Conservation (phyloP, 805 yeast species). For the Yarrowia sp. region DNA sequence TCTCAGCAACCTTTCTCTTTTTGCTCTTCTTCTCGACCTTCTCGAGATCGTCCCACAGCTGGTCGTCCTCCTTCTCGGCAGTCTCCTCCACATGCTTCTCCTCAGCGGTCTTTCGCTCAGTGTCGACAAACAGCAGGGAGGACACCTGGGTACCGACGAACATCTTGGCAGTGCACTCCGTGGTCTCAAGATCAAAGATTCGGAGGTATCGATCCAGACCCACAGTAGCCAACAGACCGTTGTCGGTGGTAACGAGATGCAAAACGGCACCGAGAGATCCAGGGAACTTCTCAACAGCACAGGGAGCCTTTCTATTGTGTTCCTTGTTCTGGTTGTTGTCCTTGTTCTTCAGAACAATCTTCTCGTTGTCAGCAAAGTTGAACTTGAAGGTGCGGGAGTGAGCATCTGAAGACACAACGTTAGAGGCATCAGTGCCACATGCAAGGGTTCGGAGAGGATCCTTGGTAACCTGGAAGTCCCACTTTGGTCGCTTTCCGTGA, state of each 20-base stretch:
- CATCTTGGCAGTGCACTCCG: conserved; percentile 72
- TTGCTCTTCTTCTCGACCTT: conserved; percentile 27
- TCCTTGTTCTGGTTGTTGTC: conserved; percentile 32
- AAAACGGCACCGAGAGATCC: conserved; percentile 80
- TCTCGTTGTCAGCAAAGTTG: conserved; percentile 48
- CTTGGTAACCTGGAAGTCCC: conserved; percentile 61
- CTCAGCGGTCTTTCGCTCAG: conserved; percentile 53
- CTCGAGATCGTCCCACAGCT: conserved; percentile 52
- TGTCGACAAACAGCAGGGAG: conserved; percentile 57
- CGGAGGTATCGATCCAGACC: conserved; percentile 89
- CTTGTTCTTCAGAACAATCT: conserved; percentile 9
- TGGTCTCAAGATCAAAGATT: conserved; percentile 67
- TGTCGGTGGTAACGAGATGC: conserved; percentile 47
- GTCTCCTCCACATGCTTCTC: conserved; percentile 43
- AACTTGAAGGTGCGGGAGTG: conserved; percentile 68
- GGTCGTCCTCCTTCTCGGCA: conserved; percentile 50
- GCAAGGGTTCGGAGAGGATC: conserved; percentile 58
- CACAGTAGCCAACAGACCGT: conserved; percentile 68
- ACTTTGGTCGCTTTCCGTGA: conserved; percentile 71
- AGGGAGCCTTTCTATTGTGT: conserved; percentile 18
- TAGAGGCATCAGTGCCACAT: conserved; percentile 51
- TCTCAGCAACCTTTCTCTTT: conserved; percentile 21
- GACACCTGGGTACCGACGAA: conserved; percentile 77
- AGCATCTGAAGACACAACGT: conserved; percentile 74
- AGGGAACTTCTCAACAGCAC: conserved; percentile 66